A percentile compares a stretch with the other conserved stretches of the same genome.
Conservation (phyloP, 305 asterid species). For the Coffea humblotiana region DNA sequence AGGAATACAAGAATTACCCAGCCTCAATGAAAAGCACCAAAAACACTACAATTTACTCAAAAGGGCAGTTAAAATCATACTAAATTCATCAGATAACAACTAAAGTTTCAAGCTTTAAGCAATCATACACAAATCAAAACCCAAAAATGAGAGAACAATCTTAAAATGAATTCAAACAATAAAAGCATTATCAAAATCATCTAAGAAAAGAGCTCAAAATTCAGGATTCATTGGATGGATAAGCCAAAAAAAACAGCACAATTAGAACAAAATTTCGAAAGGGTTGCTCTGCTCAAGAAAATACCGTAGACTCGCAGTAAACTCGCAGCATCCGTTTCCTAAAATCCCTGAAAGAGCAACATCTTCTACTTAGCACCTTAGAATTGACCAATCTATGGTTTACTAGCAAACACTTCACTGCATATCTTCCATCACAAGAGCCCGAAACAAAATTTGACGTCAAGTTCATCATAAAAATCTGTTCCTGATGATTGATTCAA, state of each 20-base stretch:
- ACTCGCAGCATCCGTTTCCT: conserved; percentile 34
- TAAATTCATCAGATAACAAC: background rate
- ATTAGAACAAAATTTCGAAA: background rate
- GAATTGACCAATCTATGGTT: conserved; percentile 32
- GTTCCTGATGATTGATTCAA: background rate
- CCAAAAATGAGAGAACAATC: background rate
- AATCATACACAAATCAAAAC: background rate
- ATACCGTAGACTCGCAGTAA: conserved; percentile 53
- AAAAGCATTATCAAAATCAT: background rate
- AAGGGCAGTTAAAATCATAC: background rate
- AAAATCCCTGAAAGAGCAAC: conserved; percentile 19
- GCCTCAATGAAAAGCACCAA: background rate
- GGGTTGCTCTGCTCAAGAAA: background rate
- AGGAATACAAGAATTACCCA: background rate
- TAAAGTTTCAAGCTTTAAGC: background rate
- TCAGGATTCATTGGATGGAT: background rate
- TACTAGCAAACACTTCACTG: conserved; percentile 12
- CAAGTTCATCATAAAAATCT: conserved; percentile 29
- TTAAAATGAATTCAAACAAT: background rate
- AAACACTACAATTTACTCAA: background rate
- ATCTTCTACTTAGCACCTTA: conserved; percentile 17
- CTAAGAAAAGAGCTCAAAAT: too few relatives aligned
- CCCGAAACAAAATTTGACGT: conserved; percentile 29
- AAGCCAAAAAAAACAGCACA: background rate
- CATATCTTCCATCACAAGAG: conserved; percentile 30